Evolutionary conservation across 176 grass and related monocot species (phyloP).

Genomic region (Carex kokanica): DNA sequence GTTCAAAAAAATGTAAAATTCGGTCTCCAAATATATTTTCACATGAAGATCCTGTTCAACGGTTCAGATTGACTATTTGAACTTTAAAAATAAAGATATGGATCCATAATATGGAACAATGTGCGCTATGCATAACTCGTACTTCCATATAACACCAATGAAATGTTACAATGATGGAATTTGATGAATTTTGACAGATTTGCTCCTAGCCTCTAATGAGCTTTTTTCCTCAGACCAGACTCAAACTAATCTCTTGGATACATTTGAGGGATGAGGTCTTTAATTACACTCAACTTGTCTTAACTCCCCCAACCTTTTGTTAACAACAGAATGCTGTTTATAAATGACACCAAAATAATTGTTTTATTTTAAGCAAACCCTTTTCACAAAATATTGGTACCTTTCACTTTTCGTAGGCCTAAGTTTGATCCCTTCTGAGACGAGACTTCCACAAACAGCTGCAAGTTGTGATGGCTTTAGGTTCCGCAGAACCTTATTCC

Average conservation of each 20-base stretch:
- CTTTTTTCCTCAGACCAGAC: background rate
- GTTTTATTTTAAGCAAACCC: background rate
- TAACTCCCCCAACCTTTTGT: background rate
- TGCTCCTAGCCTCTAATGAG: background rate
- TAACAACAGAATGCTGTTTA: background rate
- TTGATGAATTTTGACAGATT: background rate
- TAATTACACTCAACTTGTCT: background rate
- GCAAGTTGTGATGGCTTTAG: slow-evolving; percentile 90
- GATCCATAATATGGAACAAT: too few species aligned
- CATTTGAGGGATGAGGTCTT: background rate
- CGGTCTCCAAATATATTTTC: too few species aligned
- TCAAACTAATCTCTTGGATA: background rate
- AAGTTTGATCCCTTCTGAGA: slow-evolving; percentile 96
- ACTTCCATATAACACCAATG: background rate
- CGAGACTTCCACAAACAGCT: slow-evolving; percentile 95
- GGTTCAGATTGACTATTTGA: too few species aligned
- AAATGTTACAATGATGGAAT: background rate
- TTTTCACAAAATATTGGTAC: slow-evolving; percentile 34
- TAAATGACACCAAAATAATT: background rate
- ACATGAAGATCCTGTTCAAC: too few species aligned
- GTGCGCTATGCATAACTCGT: too few species aligned
- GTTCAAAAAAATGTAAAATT: too few species aligned
- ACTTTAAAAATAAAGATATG: too few species aligned
- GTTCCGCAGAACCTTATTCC: slow-evolving; percentile 85
- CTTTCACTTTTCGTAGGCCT: slow-evolving; percentile 83